A percentile compares a stretch with the other conserved stretches of the same genome.
phyloP scores from a whole-genome alignment of 768 basidiomycete genomes.

The Phaffia tasmanica region DNA sequence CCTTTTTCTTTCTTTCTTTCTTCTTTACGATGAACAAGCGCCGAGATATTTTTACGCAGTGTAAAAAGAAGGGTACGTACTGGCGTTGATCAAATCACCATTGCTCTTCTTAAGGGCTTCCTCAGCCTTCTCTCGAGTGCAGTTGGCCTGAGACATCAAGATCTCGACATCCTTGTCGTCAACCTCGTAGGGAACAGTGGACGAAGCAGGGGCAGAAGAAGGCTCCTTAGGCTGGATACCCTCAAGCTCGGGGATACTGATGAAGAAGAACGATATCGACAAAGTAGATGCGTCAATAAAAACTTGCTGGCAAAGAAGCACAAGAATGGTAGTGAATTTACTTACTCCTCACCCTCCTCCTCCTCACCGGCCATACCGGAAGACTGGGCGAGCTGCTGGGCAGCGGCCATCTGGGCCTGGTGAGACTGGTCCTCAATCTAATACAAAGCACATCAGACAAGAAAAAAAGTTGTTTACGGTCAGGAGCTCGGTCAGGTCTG shows the following conservation, averaged over 20 bases:
- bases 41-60: neutral
- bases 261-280: neutral
- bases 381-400: slow-evolving; percentile 59
- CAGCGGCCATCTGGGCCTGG: slow-evolving; percentile 61
- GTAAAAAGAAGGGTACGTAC: slow-evolving; percentile 46
- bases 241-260: slow-evolving; percentile 34
- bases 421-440: slow-evolving; percentile 61
- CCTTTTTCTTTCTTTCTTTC: no score
- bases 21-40: no score
- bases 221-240: slow-evolving; percentile 28
- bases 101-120: slow-evolving; percentile 79
- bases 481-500: slow-evolving; percentile 22
- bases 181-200: slow-evolving; percentile 38
- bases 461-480: slow-evolving; percentile 46
- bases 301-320: neutral
- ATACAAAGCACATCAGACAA: neutral
- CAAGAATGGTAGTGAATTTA: neutral
- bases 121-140: slow-evolving; percentile 69
- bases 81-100: slow-evolving; percentile 92
- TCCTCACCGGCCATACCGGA: slow-evolving; percentile 47
- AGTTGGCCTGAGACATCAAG: slow-evolving; percentile 55
- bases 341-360: slow-evolving; percentile 50
- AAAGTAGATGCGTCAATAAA: neutral
- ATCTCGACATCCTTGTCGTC: slow-evolving; percentile 92
- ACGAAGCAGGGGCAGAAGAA: slow-evolving; percentile 19